Percentiles rank a stretch among this genome's conserved stretches.
phyloP scores from a whole-genome alignment of 192 early-diverging fungal species.

The Funneliformis mosseae region DNA sequence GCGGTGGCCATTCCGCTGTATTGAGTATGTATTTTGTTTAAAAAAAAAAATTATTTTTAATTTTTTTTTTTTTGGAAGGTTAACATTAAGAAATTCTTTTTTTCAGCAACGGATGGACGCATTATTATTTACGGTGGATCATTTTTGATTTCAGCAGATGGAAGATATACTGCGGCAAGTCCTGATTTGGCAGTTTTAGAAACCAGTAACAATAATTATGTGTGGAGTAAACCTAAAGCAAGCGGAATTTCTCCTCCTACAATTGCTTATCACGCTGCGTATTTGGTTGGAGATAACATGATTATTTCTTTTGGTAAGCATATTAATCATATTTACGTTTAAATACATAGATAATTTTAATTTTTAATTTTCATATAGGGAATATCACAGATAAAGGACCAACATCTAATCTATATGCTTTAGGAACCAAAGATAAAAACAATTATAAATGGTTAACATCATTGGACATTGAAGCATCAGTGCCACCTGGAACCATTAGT shows the following conservation, averaged over 20 bases:
- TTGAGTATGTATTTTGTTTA: neutral
- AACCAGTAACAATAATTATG: neutral
- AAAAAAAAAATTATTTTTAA: neutral
- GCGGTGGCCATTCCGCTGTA: neutral
- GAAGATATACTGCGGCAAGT: neutral
- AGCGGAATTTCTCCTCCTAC: neutral
- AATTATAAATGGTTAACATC: neutral
- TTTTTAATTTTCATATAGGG: neutral
- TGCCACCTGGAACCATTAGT: too few relatives aligned
- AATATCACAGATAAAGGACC: neutral
- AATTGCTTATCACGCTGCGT: neutral
- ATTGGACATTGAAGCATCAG: neutral
- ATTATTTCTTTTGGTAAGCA: neutral
- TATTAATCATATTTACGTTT: neutral
- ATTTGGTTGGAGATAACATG: neutral
- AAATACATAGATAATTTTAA: neutral
- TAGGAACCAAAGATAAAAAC: neutral
- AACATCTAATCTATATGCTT: neutral
- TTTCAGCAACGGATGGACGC: neutral
- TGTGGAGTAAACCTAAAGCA: neutral
- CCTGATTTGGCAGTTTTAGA: neutral
- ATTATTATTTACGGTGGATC: neutral
- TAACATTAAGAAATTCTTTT: too few relatives aligned
- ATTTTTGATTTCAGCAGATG: neutral
- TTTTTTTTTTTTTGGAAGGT: too few relatives aligned